Conservation (phyloP, 2,329 filamentous ascomycete species). For the Exutisphaerella laricina region DNA sequence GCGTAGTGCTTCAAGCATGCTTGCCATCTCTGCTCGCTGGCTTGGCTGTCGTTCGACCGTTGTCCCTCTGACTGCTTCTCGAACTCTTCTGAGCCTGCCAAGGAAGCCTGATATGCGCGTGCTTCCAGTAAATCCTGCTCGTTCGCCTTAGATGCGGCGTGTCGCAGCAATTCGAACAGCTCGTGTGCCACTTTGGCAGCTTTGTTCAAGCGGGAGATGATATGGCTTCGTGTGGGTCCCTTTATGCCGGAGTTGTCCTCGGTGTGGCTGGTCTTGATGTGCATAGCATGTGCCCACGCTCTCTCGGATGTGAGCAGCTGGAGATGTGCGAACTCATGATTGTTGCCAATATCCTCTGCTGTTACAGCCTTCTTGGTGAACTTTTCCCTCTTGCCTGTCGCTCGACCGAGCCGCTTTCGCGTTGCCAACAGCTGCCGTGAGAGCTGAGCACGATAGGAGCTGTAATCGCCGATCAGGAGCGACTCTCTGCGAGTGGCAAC, state of each 20-base stretch:
- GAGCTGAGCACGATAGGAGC: conserved; percentile 73
- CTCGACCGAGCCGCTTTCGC: conserved; percentile 77
- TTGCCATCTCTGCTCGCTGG: conserved; percentile 59
- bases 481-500: conserved; percentile 75
- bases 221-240: conserved; percentile 76
- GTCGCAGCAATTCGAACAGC: conserved; percentile 60
- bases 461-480: conserved; percentile 82
- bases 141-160: conserved; percentile 58
- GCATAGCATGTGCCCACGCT: conserved; percentile 93
- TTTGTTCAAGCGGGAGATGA: conserved; percentile 80
- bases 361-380: conserved; percentile 70
- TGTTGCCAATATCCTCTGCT: conserved; percentile 65
- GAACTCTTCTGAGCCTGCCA: conserved; percentile 72
- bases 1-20: conserved; percentile 70
- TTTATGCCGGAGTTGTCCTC: conserved; percentile 71
- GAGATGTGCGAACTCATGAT: conserved; percentile 74
- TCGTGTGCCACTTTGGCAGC: conserved; percentile 64
- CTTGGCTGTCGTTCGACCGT: conserved; percentile 33
- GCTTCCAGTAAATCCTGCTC: conserved; percentile 75
- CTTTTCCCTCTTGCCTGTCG: conserved; percentile 81
- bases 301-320: conserved; percentile 81
- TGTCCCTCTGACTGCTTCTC: conserved; percentile 64
- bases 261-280: conserved; percentile 78
- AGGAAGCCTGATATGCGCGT: conserved; percentile 70
- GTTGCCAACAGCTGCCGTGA: conserved; percentile 75